Percentiles rank a stretch among this genome's conserved stretches.
Evolutionary conservation across 106 monocot genomes (phyloP).

Genomic region (Dendrobium catenatum): DNA sequence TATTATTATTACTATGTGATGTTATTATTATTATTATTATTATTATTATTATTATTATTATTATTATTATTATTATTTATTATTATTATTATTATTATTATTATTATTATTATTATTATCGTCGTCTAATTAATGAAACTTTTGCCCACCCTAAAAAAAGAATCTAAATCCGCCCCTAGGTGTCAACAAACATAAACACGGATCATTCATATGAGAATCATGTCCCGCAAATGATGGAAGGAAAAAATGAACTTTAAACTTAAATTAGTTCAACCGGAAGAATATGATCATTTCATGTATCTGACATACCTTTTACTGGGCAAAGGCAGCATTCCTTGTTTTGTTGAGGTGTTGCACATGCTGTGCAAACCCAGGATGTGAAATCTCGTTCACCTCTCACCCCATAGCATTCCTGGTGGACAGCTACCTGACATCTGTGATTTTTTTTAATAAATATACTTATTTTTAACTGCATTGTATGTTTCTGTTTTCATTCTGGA

Average conservation of each 20-base stretch:
- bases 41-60: too few species aligned
- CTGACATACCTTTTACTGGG: slow-evolving; percentile 72
- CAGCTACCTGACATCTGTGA: slow-evolving; percentile 93
- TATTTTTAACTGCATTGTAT: neutral
- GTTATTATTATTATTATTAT: too few species aligned
- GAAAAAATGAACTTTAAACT: neutral
- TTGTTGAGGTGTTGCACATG: slow-evolving; percentile 71
- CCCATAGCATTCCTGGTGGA: slow-evolving; percentile 99
- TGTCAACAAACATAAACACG: too few species aligned
- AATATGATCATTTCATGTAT: neutral
- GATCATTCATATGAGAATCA: neutral
- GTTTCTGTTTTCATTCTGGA: neutral
- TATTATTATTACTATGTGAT: too few species aligned
- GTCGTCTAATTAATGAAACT: too few species aligned
- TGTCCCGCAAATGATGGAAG: neutral
- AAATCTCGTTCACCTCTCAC: slow-evolving; percentile 67
- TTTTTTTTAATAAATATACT: neutral
- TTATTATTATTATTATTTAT: too few species aligned
- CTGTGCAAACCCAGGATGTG: slow-evolving; percentile 95
- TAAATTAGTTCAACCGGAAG: too few species aligned
- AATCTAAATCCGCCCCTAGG: too few species aligned
- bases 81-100: too few species aligned
- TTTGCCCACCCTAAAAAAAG: too few species aligned
- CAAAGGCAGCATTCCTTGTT: slow-evolving; percentile 90
- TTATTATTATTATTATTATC: too few species aligned